These are phyloP conservation scores for Acanthamoeba triangularis DNA, from an alignment of 208 protist genomes.

Conservation along the genomic window DNA sequence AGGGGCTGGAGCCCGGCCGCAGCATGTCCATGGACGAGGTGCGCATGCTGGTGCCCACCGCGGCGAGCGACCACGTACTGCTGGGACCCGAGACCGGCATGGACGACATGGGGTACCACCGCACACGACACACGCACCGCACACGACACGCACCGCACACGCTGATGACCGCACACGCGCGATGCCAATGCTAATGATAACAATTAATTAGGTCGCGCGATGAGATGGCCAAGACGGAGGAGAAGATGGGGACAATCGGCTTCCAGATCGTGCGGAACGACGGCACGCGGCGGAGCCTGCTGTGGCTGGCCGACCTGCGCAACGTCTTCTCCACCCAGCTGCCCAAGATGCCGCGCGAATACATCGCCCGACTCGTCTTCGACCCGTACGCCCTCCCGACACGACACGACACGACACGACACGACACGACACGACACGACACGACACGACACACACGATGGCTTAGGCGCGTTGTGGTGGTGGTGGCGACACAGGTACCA, in stretches of 20 bases:
- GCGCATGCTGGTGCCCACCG: not conserved
- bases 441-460: no score
- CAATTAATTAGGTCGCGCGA: not conserved
- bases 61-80: not conserved
- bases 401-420: not conserved
- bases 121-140: not conserved
- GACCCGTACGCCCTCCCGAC: conserved; percentile 80
- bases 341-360: conserved; percentile 94
- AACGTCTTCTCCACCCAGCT: conserved; percentile 94
- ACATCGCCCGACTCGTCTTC: conserved; percentile 93
- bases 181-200: no score
- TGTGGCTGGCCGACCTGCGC: conserved; percentile 88
- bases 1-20: not conserved
- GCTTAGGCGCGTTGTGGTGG: no score
- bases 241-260: conserved; percentile 2
- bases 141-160: not conserved
- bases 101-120: conserved; percentile 18
- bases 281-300: not conserved
- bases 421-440: no score
- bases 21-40: conserved; percentile 1
- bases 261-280: conserved; percentile 8
- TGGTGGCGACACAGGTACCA: conserved; percentile 42
- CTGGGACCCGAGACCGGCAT: conserved; percentile 28
- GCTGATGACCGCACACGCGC: not conserved
- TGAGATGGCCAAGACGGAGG: not conserved